Base-by-base conservation (phyloP, 139 green algal species). In the Prasinococcaceae sp. region DNA sequence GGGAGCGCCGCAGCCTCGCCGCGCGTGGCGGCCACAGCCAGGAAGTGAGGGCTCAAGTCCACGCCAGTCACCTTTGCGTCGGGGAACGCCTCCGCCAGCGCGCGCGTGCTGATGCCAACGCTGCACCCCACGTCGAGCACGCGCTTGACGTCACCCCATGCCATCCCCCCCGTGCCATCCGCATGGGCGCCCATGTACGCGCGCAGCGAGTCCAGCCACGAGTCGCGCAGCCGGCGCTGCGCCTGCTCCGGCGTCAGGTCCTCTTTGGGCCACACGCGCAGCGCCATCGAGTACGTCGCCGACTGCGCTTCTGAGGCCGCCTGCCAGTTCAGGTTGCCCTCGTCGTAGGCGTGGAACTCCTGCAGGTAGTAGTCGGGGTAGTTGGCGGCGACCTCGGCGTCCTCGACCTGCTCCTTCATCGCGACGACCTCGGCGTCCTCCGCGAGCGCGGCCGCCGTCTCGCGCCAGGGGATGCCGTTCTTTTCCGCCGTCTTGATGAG, bases 121-220 rank as follows among this genome's bases (percentile, higher is more conserved):
- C 66, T 81, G 74, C 86, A 95, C 19, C 85, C 86, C 17, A 88
- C 55, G 56, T 94, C 84, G 3, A 92, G 63, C 10, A 88, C 63
- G 46, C 10, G 4, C 14, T 33, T 9, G 8, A 38, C 32, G 8
- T 38, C 8, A 38, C 9, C 9, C 10, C 32, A 17, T 38, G 32
- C 9, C 9, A 38, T 10, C 10, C 8, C 9, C 9, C 32, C 32
- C 8, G 32, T 8, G 32, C 32, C 32, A 8, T 38, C 10, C 9
- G 9, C n/a, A n/a, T n/a, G n/a, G n/a, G n/a, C n/a, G n/a, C n/a
- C n/a, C n/a, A n/a, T n/a, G n/a, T 53, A 41, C 42, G 16, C 17
- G 17, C 30, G 20, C 8, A 62, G 6, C 30, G 30, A 17, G 6
- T 29, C 27, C 5, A 41, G 53, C 20, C 53, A 62, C 27, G 54